These are phyloP conservation scores for Fusarium neocosmosporiellum DNA, from an alignment of 2,329 filamentous ascomycete species.

Conservation along the genomic window DNA sequence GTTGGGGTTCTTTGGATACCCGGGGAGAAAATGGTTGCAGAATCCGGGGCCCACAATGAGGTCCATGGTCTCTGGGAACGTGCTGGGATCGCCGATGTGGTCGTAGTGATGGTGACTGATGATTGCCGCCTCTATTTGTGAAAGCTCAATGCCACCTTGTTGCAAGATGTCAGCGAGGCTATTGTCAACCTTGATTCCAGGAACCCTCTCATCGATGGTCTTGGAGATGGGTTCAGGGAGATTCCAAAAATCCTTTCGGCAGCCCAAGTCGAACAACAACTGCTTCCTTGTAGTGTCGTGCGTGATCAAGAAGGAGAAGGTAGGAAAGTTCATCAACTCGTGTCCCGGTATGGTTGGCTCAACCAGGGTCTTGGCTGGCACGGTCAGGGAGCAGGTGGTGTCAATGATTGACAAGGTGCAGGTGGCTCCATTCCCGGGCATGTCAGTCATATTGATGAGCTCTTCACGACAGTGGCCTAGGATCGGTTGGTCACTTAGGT, in stretches of 20 bases:
- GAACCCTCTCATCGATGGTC: conserved; percentile 7
- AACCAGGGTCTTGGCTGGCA: conserved; percentile 9
- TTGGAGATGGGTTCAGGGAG: conserved; percentile 4
- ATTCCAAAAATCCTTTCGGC: conserved; percentile 23
- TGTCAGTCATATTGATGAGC: neutral
- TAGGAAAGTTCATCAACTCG: conserved; percentile 20
- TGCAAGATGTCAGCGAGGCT: conserved; percentile 5
- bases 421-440: neutral
- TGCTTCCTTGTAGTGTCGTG: neutral
- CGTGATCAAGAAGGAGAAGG: conserved; percentile 2
- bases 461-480: too few relatives aligned
- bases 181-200: conserved; percentile 11
- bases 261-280: conserved; percentile 14
- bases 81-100: conserved; percentile 10
- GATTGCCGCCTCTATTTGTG: conserved; percentile 5
- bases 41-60: conserved; percentile 20
- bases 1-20: neutral
- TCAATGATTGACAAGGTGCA: conserved; percentile 7
- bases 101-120: conserved; percentile 22
- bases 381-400: conserved; percentile 5
- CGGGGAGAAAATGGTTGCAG: neutral
- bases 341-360: conserved; percentile 12
- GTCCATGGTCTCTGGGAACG: conserved; percentile 8
- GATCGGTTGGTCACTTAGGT: too few relatives aligned
- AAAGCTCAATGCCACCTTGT: neutral